Conservation (phyloP, 352 stramenopile species). For the Peronospora farinosa region DNA sequence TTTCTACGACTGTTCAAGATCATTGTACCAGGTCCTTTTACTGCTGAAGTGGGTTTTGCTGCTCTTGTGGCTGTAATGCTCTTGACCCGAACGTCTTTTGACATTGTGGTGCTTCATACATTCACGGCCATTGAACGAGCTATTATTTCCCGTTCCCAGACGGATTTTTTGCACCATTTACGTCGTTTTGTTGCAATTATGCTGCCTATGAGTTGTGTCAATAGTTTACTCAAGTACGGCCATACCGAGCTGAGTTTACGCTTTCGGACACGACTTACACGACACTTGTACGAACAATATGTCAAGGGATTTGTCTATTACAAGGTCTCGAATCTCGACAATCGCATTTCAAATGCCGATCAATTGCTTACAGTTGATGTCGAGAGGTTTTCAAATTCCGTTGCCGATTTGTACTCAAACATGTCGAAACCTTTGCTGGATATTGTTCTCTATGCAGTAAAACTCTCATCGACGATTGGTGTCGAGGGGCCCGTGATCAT, state of each 20-base stretch:
- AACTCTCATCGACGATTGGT: constrained; percentile 65
- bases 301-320: constrained; percentile 87
- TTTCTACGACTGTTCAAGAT: constrained; percentile 69
- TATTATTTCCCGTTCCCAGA: constrained; percentile 67
- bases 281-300: constrained; percentile 79
- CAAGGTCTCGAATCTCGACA: constrained; percentile 87
- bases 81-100: constrained; percentile 64
- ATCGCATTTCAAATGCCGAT: constrained; percentile 83
- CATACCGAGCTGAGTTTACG: constrained; percentile 76
- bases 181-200: constrained; percentile 73
- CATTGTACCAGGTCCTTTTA: constrained; percentile 62
- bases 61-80: constrained; percentile 56
- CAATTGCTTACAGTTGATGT: constrained; percentile 85
- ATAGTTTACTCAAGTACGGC: constrained; percentile 76
- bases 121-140: constrained; percentile 69
- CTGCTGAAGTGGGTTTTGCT: constrained; percentile 62
- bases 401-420: constrained; percentile 86
- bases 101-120: constrained; percentile 71
- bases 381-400: constrained; percentile 74
- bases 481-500: constrained; percentile 65
- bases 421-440: constrained; percentile 83
- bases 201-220: constrained; percentile 74
- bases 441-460: constrained; percentile 69
- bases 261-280: constrained; percentile 77
- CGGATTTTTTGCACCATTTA: constrained; percentile 58